Conservation (phyloP, 2,329 filamentous ascomycete genomes). For the Phyllosticta ampelicida region DNA sequence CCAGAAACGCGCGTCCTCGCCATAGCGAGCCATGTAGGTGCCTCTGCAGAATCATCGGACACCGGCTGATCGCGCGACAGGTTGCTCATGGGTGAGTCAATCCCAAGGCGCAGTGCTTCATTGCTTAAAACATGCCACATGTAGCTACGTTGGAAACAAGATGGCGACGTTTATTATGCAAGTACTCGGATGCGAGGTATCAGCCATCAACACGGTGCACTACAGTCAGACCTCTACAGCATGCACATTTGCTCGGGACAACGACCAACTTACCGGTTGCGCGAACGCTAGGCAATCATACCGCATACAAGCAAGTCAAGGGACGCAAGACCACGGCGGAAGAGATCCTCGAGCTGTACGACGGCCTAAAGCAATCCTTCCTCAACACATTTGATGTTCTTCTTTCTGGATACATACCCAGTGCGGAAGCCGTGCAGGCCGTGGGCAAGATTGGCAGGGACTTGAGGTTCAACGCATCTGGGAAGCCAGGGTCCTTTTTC, state of each 20-base stretch:
- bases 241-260: background rate
- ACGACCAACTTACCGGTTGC: background rate
- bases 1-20: slow-evolving; percentile 62
- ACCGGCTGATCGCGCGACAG: slow-evolving; percentile 33
- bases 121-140: slow-evolving; percentile 15
- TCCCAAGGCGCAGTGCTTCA: background rate
- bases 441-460: slow-evolving; percentile 78
- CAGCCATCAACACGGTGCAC: slow-evolving; percentile 89
- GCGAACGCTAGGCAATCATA: slow-evolving; percentile 66
- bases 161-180: slow-evolving; percentile 95
- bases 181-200: slow-evolving; percentile 84
- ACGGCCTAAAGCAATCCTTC: slow-evolving; percentile 70
- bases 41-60: slow-evolving; percentile 3
- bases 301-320: slow-evolving; percentile 79
- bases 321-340: slow-evolving; percentile 71
- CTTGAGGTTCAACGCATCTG: slow-evolving; percentile 54
- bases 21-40: slow-evolving; percentile 81
- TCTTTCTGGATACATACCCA: slow-evolving; percentile 89
- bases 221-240: slow-evolving; percentile 60
- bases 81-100: slow-evolving; percentile 61
- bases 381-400: slow-evolving; percentile 89
- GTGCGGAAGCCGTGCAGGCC: slow-evolving; percentile 69
- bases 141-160: slow-evolving; percentile 92
- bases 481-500: slow-evolving; percentile 69
- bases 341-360: slow-evolving; percentile 75